Evolutionary conservation across 2,329 filamentous ascomycete species (phyloP).

Genomic region (Aspergillus sp.): DNA sequence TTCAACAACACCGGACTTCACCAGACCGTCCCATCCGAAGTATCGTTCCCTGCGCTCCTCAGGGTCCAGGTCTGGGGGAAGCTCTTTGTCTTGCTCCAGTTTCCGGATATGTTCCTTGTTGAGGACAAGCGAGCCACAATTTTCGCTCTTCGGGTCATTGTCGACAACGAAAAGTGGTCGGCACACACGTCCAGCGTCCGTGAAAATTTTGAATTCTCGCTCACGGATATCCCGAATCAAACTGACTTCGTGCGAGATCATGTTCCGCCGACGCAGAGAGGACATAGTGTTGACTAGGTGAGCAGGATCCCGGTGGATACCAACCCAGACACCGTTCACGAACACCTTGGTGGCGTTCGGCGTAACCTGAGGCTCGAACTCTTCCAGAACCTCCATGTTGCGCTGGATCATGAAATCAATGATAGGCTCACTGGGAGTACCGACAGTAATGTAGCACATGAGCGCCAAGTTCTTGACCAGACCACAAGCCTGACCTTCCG

Average conservation of each 20-base stretch:
- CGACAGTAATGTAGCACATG: conserved; percentile 98
- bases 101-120: conserved; percentile 79
- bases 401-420: conserved; percentile 93
- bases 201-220: conserved; percentile 97
- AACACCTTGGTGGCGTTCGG: conserved; percentile 97
- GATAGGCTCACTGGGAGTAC: conserved; percentile 84
- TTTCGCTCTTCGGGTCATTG: conserved; percentile 71
- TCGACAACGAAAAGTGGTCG: conserved; percentile 92
- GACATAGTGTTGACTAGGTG: conserved; percentile 78
- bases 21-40: conserved; percentile 85
- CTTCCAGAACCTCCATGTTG: conserved; percentile 94
- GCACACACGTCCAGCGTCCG: conserved; percentile 92
- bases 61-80: conserved; percentile 59
- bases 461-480: conserved; percentile 96
- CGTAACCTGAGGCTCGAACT: conserved; percentile 82
- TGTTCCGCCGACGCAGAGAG: conserved; percentile 73
- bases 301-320: conserved; percentile 85
- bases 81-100: conserved; percentile 70
- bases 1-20: conserved; percentile 83
- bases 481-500: conserved; percentile 97
- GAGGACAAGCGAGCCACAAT: conserved; percentile 74
- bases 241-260: conserved; percentile 89
- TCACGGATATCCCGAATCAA: conserved; percentile 95
- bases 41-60: conserved; percentile 60
- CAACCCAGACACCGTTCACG: conserved; percentile 97